A percentile compares a stretch with the other conserved stretches of the same genome.
Conservation (phyloP, 2,329 filamentous ascomycete genomes). For the Pseudogymnoascus sp. region DNA sequence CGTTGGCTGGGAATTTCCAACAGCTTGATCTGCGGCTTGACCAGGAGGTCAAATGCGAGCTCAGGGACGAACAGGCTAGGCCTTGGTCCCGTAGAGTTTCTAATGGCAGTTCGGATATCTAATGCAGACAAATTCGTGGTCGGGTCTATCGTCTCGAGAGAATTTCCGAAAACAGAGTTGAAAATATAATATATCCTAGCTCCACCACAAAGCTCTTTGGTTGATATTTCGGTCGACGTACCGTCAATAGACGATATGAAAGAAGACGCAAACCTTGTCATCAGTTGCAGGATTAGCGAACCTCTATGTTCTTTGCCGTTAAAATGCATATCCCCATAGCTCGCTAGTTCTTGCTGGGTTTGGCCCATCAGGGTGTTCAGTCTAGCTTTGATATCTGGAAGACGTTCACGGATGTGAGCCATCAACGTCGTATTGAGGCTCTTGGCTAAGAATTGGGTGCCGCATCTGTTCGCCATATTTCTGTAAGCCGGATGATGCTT, state of each 20-base stretch:
- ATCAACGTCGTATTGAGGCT: slow-evolving; percentile 92
- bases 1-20: slow-evolving; percentile 90
- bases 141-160: slow-evolving; percentile 89
- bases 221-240: slow-evolving; percentile 96
- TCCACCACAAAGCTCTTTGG: slow-evolving; percentile 91
- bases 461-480: slow-evolving; percentile 88
- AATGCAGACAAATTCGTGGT: slow-evolving; percentile 89
- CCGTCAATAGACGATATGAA: slow-evolving; percentile 98
- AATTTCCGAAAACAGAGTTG: slow-evolving; percentile 96
- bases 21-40: slow-evolving; percentile 97
- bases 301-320: slow-evolving; percentile 94
- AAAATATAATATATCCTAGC: slow-evolving; percentile 98
- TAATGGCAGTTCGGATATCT: slow-evolving; percentile 93
- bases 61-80: slow-evolving; percentile 96
- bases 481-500: slow-evolving; percentile 93
- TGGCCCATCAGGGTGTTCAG: slow-evolving; percentile 99
- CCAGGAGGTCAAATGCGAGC: slow-evolving; percentile 91
- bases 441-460: slow-evolving; percentile 89
- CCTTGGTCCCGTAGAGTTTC: slow-evolving; percentile 92
- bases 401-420: slow-evolving; percentile 86
- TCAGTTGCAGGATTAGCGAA: slow-evolving; percentile 87
- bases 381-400: slow-evolving; percentile 96
- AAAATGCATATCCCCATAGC: slow-evolving; percentile 96
- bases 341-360: slow-evolving; percentile 94
- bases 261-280: slow-evolving; percentile 95